A percentile compares a stretch with the other conserved stretches of the same genome.
Conservation (phyloP, 2,329 filamentous ascomycete genomes). For the Capronia coronata region DNA sequence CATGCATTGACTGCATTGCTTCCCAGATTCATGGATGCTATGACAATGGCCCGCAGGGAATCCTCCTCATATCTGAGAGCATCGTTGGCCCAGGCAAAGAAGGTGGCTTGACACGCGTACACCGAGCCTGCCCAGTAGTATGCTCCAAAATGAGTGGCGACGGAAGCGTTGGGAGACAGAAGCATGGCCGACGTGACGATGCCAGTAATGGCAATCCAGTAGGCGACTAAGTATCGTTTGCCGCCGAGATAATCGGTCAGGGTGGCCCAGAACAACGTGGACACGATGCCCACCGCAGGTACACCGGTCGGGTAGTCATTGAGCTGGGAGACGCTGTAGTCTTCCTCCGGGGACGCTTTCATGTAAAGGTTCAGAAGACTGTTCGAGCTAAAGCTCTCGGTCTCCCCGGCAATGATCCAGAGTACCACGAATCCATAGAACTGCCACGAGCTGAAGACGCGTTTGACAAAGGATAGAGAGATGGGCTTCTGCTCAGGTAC, state of each 20-base stretch:
- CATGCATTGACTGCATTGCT: constrained; percentile 23
- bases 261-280: constrained; percentile 20
- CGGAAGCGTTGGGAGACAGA: constrained; percentile 9
- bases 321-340: constrained; percentile 19
- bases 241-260: constrained; percentile 31
- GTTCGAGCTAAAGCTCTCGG: constrained; percentile 53
- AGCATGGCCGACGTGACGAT: constrained; percentile 21
- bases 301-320: constrained; percentile 24
- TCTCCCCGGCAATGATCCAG: constrained; percentile 62
- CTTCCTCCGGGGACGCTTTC: constrained; percentile 5
- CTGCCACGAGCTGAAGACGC: constrained; percentile 34
- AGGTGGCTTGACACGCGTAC: constrained; percentile 21
- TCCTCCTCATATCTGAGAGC: constrained; percentile 31
- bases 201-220: constrained; percentile 21
- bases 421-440: constrained; percentile 36
- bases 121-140: constrained; percentile 23
- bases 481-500: constrained; percentile 18
- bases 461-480: constrained; percentile 30
- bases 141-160: constrained; percentile 36
- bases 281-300: constrained; percentile 21
- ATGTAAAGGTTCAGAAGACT: constrained; percentile 20
- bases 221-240: constrained; percentile 21
- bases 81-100: constrained; percentile 33
- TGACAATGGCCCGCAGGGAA: constrained; percentile 19
- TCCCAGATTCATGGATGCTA: constrained; percentile 25